These are phyloP conservation scores for Simplicillium sp. DNA, from an alignment of 2,329 filamentous ascomycete species.

Conservation along the genomic window DNA sequence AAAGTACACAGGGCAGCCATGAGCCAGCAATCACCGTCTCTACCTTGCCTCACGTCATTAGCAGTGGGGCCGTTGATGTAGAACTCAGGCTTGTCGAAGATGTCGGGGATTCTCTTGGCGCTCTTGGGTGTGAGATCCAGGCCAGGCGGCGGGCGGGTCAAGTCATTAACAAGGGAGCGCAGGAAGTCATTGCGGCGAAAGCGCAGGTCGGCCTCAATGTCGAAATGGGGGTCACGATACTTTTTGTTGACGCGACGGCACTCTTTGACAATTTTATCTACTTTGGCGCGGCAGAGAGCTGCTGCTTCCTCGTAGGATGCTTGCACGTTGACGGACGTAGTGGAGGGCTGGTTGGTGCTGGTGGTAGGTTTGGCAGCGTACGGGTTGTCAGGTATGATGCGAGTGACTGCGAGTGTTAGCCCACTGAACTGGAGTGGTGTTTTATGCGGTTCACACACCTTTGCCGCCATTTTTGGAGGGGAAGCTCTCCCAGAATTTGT, in stretches of 20 bases:
- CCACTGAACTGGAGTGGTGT: too few relatives aligned
- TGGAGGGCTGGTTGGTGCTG: too few relatives aligned
- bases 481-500: too few relatives aligned
- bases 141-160: slow-evolving; percentile 12
- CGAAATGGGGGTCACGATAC: slow-evolving; percentile 80
- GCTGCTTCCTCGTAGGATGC: slow-evolving; percentile 66
- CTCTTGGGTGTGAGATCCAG: slow-evolving; percentile 31
- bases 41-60: slow-evolving; percentile 70
- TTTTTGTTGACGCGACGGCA: slow-evolving; percentile 75
- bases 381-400: too few relatives aligned
- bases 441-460: too few relatives aligned
- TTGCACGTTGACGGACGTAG: slow-evolving; percentile 12
- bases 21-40: slow-evolving; percentile 78
- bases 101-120: slow-evolving; percentile 64
- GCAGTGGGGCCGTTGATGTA: slow-evolving; percentile 69
- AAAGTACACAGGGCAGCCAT: slow-evolving; percentile 72
- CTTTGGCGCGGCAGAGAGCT: slow-evolving; percentile 57
- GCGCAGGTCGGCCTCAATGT: slow-evolving; percentile 71
- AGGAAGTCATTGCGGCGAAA: slow-evolving; percentile 40
- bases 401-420: too few relatives aligned
- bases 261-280: slow-evolving; percentile 49
- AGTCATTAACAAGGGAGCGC: slow-evolving; percentile 29
- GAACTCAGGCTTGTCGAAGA: slow-evolving; percentile 69
- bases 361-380: too few relatives aligned
- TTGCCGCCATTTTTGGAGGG: too few relatives aligned